Evolutionary conservation across 805 yeast genomes (phyloP).

Genomic region (Yamadazyma paraphyllophila): DNA sequence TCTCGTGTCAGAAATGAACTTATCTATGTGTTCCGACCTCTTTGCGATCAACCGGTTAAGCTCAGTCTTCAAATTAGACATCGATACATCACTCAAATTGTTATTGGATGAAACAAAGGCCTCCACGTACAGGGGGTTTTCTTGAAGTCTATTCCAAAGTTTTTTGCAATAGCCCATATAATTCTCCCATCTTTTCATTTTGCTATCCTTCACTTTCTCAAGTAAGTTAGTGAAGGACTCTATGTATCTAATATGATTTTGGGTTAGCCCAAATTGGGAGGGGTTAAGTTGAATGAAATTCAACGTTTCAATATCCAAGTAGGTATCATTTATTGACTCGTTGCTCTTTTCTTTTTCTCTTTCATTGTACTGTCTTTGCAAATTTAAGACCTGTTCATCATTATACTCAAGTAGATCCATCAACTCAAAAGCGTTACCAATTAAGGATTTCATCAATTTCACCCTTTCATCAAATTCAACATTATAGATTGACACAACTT

Average conservation of each 20-base stretch:
- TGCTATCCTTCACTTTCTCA: constrained; percentile 28
- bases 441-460: constrained; percentile 21
- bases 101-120: constrained; percentile 46
- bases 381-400: constrained; percentile 30
- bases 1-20: constrained; percentile 64
- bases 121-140: constrained; percentile 39
- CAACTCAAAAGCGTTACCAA: constrained; percentile 24
- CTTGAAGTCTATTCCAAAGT: constrained; percentile 59
- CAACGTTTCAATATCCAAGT: constrained; percentile 38
- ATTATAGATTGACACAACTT: constrained; percentile 26
- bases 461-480: constrained; percentile 24
- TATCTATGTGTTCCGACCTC: constrained; percentile 63
- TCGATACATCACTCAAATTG: constrained; percentile 44
- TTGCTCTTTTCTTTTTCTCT: constrained; percentile 13
- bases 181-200: constrained; percentile 35
- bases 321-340: constrained; percentile 22
- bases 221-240: constrained; percentile 30
- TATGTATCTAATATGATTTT: constrained; percentile 32
- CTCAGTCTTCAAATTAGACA: constrained; percentile 55
- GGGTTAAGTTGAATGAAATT: constrained; percentile 36
- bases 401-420: constrained; percentile 28
- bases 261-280: constrained; percentile 37
- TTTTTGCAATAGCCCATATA: constrained; percentile 40
- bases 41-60: constrained; percentile 54
- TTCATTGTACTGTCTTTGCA: constrained; percentile 28